A percentile compares a stretch with the other conserved stretches of the same genome.
Conservation (phyloP, 2,329 filamentous ascomycete genomes). For the Aspergillaceae sp. region DNA sequence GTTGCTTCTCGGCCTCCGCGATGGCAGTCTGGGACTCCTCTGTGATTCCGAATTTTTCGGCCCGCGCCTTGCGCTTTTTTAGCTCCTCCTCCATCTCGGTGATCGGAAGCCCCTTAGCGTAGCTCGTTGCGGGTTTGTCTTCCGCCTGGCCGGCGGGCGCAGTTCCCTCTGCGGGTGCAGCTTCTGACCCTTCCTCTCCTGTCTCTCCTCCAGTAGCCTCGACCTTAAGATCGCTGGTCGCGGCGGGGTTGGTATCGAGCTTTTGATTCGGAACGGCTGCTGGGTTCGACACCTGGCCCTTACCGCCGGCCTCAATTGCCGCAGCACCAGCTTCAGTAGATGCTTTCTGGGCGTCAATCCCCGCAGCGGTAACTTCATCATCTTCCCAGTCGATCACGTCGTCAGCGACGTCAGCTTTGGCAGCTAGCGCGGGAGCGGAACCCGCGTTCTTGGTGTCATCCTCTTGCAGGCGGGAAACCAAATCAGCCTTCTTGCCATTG, state of each 20-base stretch:
- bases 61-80: conserved; percentile 41
- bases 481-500: conserved; percentile 43
- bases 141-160: conserved; percentile 14
- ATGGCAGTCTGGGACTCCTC: conserved; percentile 31
- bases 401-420: conserved; percentile 25
- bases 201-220: conserved; percentile 17
- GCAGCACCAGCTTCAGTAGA: conserved; percentile 23
- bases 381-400: conserved; percentile 42
- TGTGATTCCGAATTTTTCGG: conserved; percentile 41
- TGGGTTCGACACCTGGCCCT: conserved; percentile 30
- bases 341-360: conserved; percentile 13
- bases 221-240: conserved; percentile 31
- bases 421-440: conserved; percentile 13
- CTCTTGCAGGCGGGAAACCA: conserved; percentile 40
- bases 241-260: conserved; percentile 29
- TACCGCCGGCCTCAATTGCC: conserved; percentile 30
- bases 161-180: conserved; percentile 8
- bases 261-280: conserved; percentile 34
- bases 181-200: conserved; percentile 7
- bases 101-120: conserved; percentile 33
- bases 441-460: conserved; percentile 28
- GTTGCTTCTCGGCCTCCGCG: conserved; percentile 36
- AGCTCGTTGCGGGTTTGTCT: conserved; percentile 30
- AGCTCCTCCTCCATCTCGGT: conserved; percentile 40
- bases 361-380: conserved; percentile 27